Base-by-base conservation (phyloP, 2,329 filamentous ascomycete genomes). In the Fusarium illudens region DNA sequence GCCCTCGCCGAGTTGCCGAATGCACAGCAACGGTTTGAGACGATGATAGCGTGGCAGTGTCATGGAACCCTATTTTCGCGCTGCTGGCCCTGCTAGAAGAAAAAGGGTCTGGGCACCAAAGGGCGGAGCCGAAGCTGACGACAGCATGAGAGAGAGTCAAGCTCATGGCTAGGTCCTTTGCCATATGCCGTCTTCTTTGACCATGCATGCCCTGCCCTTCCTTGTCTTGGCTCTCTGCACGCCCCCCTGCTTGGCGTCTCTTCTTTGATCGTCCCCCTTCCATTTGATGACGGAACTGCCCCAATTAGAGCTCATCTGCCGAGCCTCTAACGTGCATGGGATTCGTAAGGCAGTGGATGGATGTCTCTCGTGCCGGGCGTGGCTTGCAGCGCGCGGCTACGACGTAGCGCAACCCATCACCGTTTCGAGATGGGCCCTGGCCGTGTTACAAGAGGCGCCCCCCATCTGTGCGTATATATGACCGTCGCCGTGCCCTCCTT, bases 391-490 rank as follows among this genome's bases (percentile, higher is more conserved):
- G 19, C 36, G 39, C 53, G 48, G 52, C 62, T 64, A 48, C 57
- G 19, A 33, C 48, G 48, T 51, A 49, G 29, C 54, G 36, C 49
- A 63, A 60, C 57, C 33, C 29, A 46, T 33, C 46, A 55, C 42
- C 36, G 59, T 64, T 63, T 67, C 49, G 57, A 60, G 54, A 48
- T 39, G 27, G 58, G 52, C 60, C n/a, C 32, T 57, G 48, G 33
- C 30, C 52, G 42, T 49, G 42, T 57, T 57, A 37, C 54, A 49
- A 49, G 39, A 57, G 39, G 42, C 54, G 54, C 58, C 48, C 48
- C 39, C 60, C 22, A 67, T 65, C 39, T 69, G 62, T 66, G 44
- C 48, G 29, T 53, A 58, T 68, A 70, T 67, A 69, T 68, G 32
- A 64, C 48, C 44, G 44, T 39, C 49, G 33, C 15, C 25, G 19